Evolutionary conservation across 192 early-diverging fungal species (phyloP).

Genomic region (Coemansia sp.): DNA sequence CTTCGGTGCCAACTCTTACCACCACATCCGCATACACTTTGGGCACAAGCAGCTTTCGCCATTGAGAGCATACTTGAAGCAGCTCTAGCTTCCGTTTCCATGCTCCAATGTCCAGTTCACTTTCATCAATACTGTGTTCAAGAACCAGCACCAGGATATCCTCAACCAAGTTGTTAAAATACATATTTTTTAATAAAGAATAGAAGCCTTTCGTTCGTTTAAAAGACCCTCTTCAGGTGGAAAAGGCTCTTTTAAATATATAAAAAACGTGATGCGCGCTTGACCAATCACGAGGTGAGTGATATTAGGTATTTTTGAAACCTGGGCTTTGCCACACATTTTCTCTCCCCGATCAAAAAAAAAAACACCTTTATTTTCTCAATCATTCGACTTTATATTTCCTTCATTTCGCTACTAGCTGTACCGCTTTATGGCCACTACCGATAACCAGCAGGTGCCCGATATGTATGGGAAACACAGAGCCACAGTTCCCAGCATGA

Average conservation of each 20-base stretch:
- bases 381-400: not conserved
- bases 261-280: not conserved
- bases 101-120: not conserved
- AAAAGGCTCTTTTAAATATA: too few relatives aligned
- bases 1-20: not conserved
- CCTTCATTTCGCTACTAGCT: not conserved
- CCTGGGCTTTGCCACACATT: not conserved
- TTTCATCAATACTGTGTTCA: not conserved
- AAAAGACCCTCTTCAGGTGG: too few relatives aligned
- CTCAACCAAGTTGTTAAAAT: not conserved
- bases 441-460: slow-evolving; percentile 27
- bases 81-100: not conserved
- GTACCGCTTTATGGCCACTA: not conserved
- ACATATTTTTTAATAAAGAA: not conserved
- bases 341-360: not conserved
- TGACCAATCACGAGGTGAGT: slow-evolving; percentile 7
- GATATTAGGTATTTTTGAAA: not conserved
- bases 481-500: not conserved
- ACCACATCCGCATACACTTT: not conserved
- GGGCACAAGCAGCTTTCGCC: not conserved
- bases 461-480: slow-evolving; percentile 7
- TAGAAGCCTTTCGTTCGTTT: too few relatives aligned
- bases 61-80: not conserved
- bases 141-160: not conserved
- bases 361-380: not conserved